Conservation (phyloP, 805 yeast genomes). For the Yamadazyma sp. region DNA sequence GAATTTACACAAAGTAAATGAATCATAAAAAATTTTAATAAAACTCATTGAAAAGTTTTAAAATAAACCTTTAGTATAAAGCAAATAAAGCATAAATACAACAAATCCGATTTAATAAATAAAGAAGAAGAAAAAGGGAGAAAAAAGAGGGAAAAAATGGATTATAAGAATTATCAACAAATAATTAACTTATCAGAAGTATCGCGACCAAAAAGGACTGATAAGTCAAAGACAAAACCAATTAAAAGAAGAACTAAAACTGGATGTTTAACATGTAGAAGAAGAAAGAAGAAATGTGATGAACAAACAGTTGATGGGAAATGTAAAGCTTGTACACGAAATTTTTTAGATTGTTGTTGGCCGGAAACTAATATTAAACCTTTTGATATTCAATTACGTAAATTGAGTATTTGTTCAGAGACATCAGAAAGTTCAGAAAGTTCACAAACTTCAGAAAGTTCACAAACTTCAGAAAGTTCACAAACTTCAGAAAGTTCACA, state of each 20-base stretch:
- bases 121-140: no score
- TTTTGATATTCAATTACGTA: background rate
- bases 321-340: constrained; percentile 44
- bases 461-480: background rate
- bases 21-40: no score
- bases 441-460: no score
- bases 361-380: constrained; percentile 13
- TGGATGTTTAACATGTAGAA: constrained; percentile 60
- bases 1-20: no score
- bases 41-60: no score
- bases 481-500: no score
- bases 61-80: no score
- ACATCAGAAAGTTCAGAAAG: no score
- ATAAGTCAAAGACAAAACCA: constrained; percentile 4
- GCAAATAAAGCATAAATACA: no score
- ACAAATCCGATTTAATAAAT: no score
- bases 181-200: constrained; percentile 26
- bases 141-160: constrained; percentile 11
- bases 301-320: constrained; percentile 42
- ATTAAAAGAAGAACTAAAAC: constrained; percentile 39
- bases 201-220: constrained; percentile 14
- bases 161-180: constrained; percentile 37
- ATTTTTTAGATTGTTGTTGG: constrained; percentile 45
- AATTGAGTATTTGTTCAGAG: constrained; percentile 6
- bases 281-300: constrained; percentile 65